Evolutionary conservation across 2,329 filamentous ascomycete species (phyloP).

Genomic region (Akanthomyces lecanii): DNA sequence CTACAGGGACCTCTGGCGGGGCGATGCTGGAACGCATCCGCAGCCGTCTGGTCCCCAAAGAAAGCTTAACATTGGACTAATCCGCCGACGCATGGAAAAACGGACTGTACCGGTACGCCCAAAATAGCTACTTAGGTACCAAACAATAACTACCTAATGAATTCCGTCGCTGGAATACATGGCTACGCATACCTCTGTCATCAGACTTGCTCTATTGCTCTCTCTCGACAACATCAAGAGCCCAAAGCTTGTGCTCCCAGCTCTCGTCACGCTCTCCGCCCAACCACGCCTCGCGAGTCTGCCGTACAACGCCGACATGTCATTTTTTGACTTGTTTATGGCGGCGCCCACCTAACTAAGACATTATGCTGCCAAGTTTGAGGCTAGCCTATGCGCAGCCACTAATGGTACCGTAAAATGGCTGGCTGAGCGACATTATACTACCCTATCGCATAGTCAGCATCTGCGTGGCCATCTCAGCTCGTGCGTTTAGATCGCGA

Average conservation of each 20-base stretch:
- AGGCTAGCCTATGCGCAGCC: neutral
- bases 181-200: no score
- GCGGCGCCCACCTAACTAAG: neutral
- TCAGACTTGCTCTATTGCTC: neutral
- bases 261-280: neutral
- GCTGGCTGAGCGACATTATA: neutral
- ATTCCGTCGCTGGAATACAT: no score
- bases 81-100: no score
- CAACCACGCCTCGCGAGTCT: neutral
- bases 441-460: neutral
- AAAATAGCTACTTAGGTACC: neutral
- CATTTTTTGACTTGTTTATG: neutral
- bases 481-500: neutral
- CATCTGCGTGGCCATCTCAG: neutral
- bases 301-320: neutral
- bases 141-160: neutral
- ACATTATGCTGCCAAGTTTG: neutral
- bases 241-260: neutral
- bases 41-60: no score
- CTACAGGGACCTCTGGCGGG: neutral
- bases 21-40: no score
- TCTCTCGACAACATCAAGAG: neutral
- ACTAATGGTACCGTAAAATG: neutral
- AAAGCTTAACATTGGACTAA: no score
- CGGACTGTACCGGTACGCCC: neutral